phyloP scores from a whole-genome alignment of 192 early-diverging fungal genomes.

The Diversispora epigaea region DNA sequence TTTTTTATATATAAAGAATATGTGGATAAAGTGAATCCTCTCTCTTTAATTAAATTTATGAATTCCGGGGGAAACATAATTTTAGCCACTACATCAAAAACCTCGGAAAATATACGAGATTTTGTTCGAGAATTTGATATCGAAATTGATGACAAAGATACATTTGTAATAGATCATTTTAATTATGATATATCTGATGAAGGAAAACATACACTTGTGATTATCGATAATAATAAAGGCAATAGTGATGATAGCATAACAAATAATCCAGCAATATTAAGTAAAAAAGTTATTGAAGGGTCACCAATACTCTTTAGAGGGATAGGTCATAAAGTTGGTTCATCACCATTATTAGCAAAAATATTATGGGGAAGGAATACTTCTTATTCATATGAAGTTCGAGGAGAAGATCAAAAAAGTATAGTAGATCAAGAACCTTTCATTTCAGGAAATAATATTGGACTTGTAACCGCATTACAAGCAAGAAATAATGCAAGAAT shows the following conservation, averaged over 20 bases:
- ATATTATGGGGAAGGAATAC: slow-evolving; percentile 56
- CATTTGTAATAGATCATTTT: slow-evolving; percentile 73
- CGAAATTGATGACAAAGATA: slow-evolving; percentile 74
- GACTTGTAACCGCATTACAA: slow-evolving; percentile 83
- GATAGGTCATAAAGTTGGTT: slow-evolving; percentile 68
- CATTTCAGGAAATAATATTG: slow-evolving; percentile 61
- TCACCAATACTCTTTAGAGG: slow-evolving; percentile 72
- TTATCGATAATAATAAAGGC: slow-evolving; percentile 1
- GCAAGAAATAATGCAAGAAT: slow-evolving; percentile 86
- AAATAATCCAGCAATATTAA: slow-evolving; percentile 44
- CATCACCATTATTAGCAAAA: slow-evolving; percentile 60
- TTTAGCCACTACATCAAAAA: slow-evolving; percentile 62
- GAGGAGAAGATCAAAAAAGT: slow-evolving; percentile 40
- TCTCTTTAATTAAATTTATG: slow-evolving; percentile 78
- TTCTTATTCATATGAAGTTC: slow-evolving; percentile 65
- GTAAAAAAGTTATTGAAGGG: slow-evolving; percentile 39
- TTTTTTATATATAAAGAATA: slow-evolving; percentile 38
- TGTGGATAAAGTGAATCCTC: slow-evolving; percentile 52
- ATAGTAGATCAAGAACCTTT: slow-evolving; percentile 37
- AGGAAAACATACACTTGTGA: slow-evolving; percentile 56
- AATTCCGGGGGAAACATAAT: slow-evolving; percentile 90
- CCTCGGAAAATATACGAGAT: slow-evolving; percentile 71
- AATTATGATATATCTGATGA: slow-evolving; percentile 46
- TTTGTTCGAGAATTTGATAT: slow-evolving; percentile 89
- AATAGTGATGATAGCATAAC: slow-evolving; percentile 35